These are phyloP conservation scores for Phytophthora gonapodyides DNA, from an alignment of 352 stramenopile genomes.

Conservation along the genomic window DNA sequence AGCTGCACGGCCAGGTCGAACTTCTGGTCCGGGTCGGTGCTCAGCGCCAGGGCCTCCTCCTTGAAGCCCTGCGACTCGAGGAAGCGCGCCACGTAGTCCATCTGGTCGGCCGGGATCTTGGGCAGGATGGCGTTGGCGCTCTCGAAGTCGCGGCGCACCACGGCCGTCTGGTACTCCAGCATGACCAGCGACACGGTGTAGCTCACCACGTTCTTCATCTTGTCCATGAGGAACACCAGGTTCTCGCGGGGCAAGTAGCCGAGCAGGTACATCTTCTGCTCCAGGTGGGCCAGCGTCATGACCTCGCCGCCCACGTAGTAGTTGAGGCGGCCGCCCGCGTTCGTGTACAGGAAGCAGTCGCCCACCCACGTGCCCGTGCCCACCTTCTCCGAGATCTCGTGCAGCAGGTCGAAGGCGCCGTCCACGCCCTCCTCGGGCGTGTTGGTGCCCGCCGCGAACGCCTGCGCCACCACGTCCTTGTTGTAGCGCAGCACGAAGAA, in stretches of 20 bases:
- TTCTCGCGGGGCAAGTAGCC: constrained; percentile 99
- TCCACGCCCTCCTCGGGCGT: constrained; percentile 96
- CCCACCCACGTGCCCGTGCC: constrained; percentile 98
- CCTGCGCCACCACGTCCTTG: constrained; percentile 85
- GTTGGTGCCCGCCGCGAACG: constrained; percentile 90
- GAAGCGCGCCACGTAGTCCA: constrained; percentile 92
- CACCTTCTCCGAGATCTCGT: constrained; percentile 97
- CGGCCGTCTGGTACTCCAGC: constrained; percentile 98
- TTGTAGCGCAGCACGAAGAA: constrained; percentile 98
- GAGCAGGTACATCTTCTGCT: constrained; percentile 97
- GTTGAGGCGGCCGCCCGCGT: constrained; percentile 93
- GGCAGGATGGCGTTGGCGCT: constrained; percentile 96
- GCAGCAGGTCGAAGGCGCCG: constrained; percentile 97
- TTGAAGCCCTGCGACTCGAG: constrained; percentile 99
- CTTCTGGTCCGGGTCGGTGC: constrained; percentile 96
- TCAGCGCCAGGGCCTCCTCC: constrained; percentile 95
- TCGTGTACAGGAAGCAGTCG: constrained; percentile 99
- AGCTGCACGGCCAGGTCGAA: constrained; percentile 99
- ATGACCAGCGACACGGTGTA: constrained; percentile 94
- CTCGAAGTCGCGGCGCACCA: constrained; percentile 98
- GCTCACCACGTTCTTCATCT: constrained; percentile 94
- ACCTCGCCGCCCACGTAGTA: constrained; percentile 99
- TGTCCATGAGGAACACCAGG: constrained; percentile 98
- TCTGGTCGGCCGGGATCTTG: constrained; percentile 91
- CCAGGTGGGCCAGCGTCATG: constrained; percentile 97